Percentiles rank a stretch among this genome's conserved stretches.
Evolutionary conservation across 2,329 filamentous ascomycete species (phyloP).

Genomic region (Chaetomium olivaceum): DNA sequence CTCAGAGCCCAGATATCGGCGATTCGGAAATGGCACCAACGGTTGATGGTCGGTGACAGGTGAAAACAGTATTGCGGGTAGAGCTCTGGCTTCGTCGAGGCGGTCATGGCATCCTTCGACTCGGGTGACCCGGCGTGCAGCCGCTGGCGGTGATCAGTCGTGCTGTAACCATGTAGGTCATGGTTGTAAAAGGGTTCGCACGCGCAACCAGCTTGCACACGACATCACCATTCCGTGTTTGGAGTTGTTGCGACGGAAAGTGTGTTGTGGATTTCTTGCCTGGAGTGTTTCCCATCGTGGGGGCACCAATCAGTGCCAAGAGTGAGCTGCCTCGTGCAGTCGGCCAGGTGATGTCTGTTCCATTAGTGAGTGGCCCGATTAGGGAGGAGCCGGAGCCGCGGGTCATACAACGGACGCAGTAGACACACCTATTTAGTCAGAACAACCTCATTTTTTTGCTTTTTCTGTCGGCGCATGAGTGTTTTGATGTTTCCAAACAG

Average conservation of each 20-base stretch:
- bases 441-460: background rate
- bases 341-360: constrained; percentile 22
- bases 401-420: background rate
- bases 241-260: constrained; percentile 3
- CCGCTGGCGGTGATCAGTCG: background rate
- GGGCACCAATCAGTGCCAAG: constrained; percentile 14
- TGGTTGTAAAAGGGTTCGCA: background rate
- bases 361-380: background rate
- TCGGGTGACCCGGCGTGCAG: constrained; percentile 15
- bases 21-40: constrained; percentile 59
- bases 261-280: background rate
- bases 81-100: constrained; percentile 35
- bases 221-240: background rate
- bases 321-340: constrained; percentile 13
- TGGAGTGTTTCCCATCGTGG: background rate
- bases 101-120: constrained; percentile 32
- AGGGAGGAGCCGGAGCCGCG: background rate
- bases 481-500: background rate
- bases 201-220: background rate
- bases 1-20: constrained; percentile 52
- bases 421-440: background rate
- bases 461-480: background rate
- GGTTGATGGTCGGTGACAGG: constrained; percentile 60
- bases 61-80: constrained; percentile 66
- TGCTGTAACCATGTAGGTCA: background rate